phyloP scores from a whole-genome alignment of 768 basidiomycete genomes.

The Leccinum ochraceum region DNA sequence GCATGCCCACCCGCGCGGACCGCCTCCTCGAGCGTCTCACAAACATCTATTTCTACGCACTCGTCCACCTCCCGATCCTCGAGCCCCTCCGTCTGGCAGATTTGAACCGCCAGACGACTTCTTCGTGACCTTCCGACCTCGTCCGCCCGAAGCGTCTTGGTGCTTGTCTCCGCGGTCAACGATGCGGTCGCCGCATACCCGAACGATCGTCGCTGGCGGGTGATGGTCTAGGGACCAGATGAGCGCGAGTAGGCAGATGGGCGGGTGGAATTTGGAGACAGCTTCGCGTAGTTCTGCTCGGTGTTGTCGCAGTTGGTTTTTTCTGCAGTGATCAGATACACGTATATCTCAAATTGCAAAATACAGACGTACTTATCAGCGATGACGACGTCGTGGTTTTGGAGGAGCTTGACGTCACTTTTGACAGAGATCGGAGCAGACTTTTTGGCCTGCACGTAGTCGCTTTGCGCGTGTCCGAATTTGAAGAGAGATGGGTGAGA shows the following conservation, averaged over 20 bases:
- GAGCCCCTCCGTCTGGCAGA: conserved; percentile 64
- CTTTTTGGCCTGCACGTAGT: conserved; percentile 82
- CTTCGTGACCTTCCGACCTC: conserved; percentile 63
- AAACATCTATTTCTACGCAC: conserved; percentile 64
- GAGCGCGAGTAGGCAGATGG: conserved; percentile 77
- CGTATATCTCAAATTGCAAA: background rate
- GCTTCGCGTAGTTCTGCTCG: conserved; percentile 68
- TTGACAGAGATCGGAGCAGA: conserved; percentile 66
- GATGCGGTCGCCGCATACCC: conserved; percentile 79
- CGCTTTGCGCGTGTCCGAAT: conserved; percentile 92
- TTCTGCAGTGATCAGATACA: conserved; percentile 45
- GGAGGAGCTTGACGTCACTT: conserved; percentile 65
- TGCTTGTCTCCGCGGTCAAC: conserved; percentile 78
- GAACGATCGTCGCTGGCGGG: conserved; percentile 62
- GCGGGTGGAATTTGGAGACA: conserved; percentile 42
- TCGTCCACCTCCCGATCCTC: conserved; percentile 62
- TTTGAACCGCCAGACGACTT: conserved; percentile 79
- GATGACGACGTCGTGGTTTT: conserved; percentile 74
- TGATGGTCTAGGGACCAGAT: conserved; percentile 65
- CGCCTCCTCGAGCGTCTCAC: conserved; percentile 53
- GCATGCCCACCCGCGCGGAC: conserved; percentile 58
- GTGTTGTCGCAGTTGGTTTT: conserved; percentile 87
- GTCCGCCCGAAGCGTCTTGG: conserved; percentile 71
- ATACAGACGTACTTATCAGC: conserved; percentile 76
- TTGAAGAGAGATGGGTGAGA: conserved; percentile 69